Percentiles rank a stretch among this genome's conserved stretches.
Evolutionary conservation across 1,284 basidiomycete genomes (phyloP).

Genomic region (Pseudomicrostroma phylloplanum): DNA sequence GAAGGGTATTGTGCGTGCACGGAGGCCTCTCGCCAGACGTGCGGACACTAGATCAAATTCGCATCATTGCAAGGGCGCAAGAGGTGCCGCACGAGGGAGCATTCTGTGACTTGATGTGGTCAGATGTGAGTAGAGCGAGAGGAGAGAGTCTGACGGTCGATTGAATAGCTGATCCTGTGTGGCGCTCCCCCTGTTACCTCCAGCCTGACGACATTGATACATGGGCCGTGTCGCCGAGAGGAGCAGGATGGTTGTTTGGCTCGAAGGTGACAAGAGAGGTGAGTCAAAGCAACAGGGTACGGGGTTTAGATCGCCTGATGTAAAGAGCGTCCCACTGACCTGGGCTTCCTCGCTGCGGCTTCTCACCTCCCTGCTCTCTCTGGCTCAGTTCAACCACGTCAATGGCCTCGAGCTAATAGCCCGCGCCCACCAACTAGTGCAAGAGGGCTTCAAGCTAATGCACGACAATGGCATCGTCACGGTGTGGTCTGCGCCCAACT

Average conservation of each 20-base stretch:
- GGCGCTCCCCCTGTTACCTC: constrained; percentile 47
- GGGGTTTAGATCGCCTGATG: neutral
- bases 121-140: neutral
- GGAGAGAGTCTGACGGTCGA: neutral
- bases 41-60: constrained; percentile 81
- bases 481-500: constrained; percentile 41
- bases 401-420: constrained; percentile 78
- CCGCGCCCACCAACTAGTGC: constrained; percentile 87
- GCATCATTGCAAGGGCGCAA: constrained; percentile 81
- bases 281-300: neutral
- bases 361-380: neutral
- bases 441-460: constrained; percentile 53
- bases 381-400: constrained; percentile 72
- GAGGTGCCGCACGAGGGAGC: constrained; percentile 97
- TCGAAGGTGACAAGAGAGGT: constrained; percentile 70
- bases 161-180: neutral
- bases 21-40: constrained; percentile 89
- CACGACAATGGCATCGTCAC: constrained; percentile 38
- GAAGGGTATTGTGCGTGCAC: constrained; percentile 81
- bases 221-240: constrained; percentile 89
- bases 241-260: constrained; percentile 94
- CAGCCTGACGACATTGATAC: constrained; percentile 83
- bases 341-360: neutral
- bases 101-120: constrained; percentile 60
- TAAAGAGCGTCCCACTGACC: neutral